phyloP scores from a whole-genome alignment of 176 grass and related monocot species.

The Zoysia pacifica region DNA sequence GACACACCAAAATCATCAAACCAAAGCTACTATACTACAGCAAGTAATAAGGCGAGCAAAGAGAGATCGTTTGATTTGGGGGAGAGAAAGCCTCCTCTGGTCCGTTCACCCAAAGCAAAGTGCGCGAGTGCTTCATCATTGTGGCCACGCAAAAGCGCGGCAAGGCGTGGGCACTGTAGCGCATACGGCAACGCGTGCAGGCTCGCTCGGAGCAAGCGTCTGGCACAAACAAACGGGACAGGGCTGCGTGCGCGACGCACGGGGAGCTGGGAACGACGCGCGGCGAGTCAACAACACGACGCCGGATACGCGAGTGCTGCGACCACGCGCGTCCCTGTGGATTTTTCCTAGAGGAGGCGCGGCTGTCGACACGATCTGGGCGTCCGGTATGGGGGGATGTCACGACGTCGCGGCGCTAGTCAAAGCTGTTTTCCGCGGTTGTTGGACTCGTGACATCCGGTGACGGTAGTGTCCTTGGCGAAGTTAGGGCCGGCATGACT shows the following conservation, averaged over 20 bases:
- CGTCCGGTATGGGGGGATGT: conserved; percentile 15
- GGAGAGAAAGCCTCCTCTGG: no score
- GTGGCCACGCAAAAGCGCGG: conserved; percentile 52
- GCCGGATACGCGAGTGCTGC: neutral
- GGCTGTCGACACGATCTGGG: neutral
- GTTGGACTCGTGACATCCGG: conserved; percentile 28
- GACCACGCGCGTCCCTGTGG: conserved; percentile 1
- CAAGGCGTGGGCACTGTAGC: conserved; percentile 49
- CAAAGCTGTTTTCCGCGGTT: conserved; percentile 8
- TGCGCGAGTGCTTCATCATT: conserved; percentile 44
- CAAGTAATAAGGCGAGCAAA: no score
- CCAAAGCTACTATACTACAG: neutral
- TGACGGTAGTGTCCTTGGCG: neutral
- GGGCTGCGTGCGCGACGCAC: conserved; percentile 3
- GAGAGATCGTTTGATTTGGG: no score
- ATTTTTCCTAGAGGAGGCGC: neutral
- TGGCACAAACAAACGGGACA: no score
- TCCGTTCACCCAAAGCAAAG: conserved; percentile 35
- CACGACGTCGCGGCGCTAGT: neutral
- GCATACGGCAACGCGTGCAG: conserved; percentile 13
- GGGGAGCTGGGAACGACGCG: conserved; percentile 6
- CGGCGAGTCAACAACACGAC: conserved; percentile 28
- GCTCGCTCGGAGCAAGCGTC: no score
- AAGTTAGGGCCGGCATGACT: no score
- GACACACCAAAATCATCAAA: conserved; percentile 28